Base-by-base conservation (phyloP, 305 asterid genomes). In the Rubia peregrina region DNA sequence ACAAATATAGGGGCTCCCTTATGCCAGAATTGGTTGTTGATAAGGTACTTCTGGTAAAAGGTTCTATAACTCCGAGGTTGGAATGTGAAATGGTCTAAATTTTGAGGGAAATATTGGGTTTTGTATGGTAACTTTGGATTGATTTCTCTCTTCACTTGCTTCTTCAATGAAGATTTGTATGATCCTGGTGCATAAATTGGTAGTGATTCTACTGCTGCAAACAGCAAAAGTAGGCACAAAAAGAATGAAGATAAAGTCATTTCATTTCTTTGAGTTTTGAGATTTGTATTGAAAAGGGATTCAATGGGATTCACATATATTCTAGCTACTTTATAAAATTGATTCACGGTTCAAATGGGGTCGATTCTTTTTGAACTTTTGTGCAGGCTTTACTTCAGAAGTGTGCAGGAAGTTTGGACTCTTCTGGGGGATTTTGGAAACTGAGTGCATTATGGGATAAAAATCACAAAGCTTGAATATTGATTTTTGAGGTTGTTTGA, bases 81-180 rank as follows among this genome's bases (percentile, higher is more conserved):
- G 69, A 86, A 90, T 73, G 89, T 88, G 80, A 90, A 90, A 80
- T 90, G 96, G 78, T 90, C 96, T 48, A 90, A 76, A 78, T 73
- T 64, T 70, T 90, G 96, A 67, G 95, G 95, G 1, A 90, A 90
- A 44, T 86, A 88, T 17, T 81, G 85, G 66, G 76, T 61, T 80
- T 84, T 77, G 67, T 81, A 86, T 65, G 89, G 88, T 61, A 84
- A 59, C 49, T 76, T 86, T 72, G 84, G 78, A 33, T 33, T 33
- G 38, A 33, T 33, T 33, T 33, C 38, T 33, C 38, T 33, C 67
- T 80, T 78, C 61, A 49, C 77, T 44, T 65, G 61, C 69, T 78
- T 87, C 76, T 75, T 83, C n/a, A 77, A 36, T 5, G 87, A 82
- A 68, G 88, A 70, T 64, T 79, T 85, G 57, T 75, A 73, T 43